phyloP scores from a whole-genome alignment of 495 filamentous ascomycete species.

The Stereocaulon alpinum region DNA sequence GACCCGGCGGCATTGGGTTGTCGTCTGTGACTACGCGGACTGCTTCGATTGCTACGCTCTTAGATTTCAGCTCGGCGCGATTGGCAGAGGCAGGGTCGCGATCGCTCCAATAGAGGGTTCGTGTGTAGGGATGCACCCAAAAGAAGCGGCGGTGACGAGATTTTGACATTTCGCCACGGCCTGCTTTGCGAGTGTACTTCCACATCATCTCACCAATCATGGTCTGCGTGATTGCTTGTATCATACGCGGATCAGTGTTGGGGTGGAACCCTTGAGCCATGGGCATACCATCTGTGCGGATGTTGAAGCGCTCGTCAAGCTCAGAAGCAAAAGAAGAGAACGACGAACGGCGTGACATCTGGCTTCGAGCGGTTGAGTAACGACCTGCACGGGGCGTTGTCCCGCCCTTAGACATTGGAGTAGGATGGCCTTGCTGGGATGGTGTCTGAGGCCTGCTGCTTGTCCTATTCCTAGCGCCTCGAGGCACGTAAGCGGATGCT shows the following conservation, averaged over 20 bases:
- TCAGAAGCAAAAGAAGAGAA: slow-evolving; percentile 93
- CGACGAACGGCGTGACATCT: slow-evolving; percentile 65
- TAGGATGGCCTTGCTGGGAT: slow-evolving; percentile 27
- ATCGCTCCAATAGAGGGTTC: slow-evolving; percentile 94
- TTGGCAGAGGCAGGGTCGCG: slow-evolving; percentile 72
- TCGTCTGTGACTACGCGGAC: slow-evolving; percentile 92
- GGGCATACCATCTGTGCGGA: slow-evolving; percentile 45
- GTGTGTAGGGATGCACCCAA: slow-evolving; percentile 97
- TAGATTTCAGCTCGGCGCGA: slow-evolving; percentile 70
- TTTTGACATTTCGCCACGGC: slow-evolving; percentile 72
- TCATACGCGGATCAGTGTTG: slow-evolving; percentile 90
- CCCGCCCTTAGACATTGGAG: slow-evolving; percentile 34
- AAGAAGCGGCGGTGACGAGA: slow-evolving; percentile 92
- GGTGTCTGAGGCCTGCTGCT: slow-evolving; percentile 64
- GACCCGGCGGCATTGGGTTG: slow-evolving; percentile 87
- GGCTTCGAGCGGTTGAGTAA: slow-evolving; percentile 42
- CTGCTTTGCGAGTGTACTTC: slow-evolving; percentile 94
- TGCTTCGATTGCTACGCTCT: slow-evolving; percentile 89
- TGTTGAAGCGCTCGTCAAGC: slow-evolving; percentile 81
- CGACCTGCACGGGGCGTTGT: slow-evolving; percentile 45
- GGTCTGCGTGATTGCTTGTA: slow-evolving; percentile 97
- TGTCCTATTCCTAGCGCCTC: slow-evolving; percentile 28
- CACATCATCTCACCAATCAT: slow-evolving; percentile 99
- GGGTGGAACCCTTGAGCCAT: slow-evolving; percentile 49
- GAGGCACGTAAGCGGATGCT: slow-evolving; percentile 61